Evolutionary conservation across 345 rosid species (phyloP).

Genomic region (Euphorbia lathyris): DNA sequence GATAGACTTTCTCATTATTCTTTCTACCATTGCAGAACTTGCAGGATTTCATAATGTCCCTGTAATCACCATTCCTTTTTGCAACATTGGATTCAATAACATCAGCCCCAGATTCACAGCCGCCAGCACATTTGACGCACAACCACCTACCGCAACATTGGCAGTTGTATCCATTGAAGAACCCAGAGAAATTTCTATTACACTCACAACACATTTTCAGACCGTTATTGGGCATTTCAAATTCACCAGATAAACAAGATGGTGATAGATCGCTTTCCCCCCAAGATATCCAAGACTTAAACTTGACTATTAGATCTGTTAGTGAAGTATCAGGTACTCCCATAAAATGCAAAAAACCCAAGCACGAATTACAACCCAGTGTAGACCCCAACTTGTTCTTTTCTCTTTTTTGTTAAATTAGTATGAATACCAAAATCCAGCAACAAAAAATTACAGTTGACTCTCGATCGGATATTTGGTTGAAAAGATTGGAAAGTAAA

Average conservation of each 20-base stretch:
- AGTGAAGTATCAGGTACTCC: conserved; percentile 70
- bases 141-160: conserved; percentile 56
- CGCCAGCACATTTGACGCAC: conserved; percentile 48
- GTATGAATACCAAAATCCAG: conserved; percentile 23
- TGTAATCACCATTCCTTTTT: conserved; percentile 12
- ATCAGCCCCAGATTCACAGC: conserved; percentile 18
- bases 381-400: not conserved
- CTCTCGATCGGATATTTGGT: conserved; percentile 1
- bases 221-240: conserved; percentile 44
- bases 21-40: conserved; percentile 59
- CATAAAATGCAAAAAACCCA: conserved; percentile 51
- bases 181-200: conserved; percentile 30
- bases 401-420: conserved; percentile 8
- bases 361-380: conserved; percentile 16
- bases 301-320: conserved; percentile 65
- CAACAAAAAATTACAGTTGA: conserved; percentile 4
- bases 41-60: conserved; percentile 43
- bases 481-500: conserved; percentile 9
- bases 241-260: conserved; percentile 28
- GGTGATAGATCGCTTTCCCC: conserved; percentile 48
- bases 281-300: conserved; percentile 73
- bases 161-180: conserved; percentile 45
- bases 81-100: conserved; percentile 24
- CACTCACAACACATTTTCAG: conserved; percentile 51
- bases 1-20: conserved; percentile 73